Base-by-base conservation (phyloP, 2,329 filamentous ascomycete species). In the Magnaporthiopsis incrustans region DNA sequence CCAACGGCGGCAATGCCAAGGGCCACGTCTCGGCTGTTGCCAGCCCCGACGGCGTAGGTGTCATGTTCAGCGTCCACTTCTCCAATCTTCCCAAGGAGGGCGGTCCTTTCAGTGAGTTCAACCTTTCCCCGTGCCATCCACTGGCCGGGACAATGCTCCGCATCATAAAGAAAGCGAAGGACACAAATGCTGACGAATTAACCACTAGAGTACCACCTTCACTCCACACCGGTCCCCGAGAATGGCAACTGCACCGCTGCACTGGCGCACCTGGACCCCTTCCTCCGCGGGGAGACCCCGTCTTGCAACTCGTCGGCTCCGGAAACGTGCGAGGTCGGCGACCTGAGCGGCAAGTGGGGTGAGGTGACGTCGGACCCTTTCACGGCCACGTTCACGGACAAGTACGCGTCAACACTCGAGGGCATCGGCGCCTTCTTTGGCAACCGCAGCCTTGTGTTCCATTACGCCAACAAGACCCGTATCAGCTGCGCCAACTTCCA, bases 321-420 rank as follows among this genome's bases (percentile, higher is more conserved):
- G 10, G 75, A 83, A 66, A 86, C 84, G 12, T 95, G 90, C 78
- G 85, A 94, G 76, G 85, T 90, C 14, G 90, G 91, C 68, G 90
- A 94, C 73, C 79, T 92, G 64, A 84, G 85, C 69, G 90, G 90
- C 72, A 94, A 94, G 78, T 79, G 89, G 70, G 89, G 89, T 67
- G 80, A 80, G 66, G 82, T 90, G 70, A 78, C 74, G 32, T 73
- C 75, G 33, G 79, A 81, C 67, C 77, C 81, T 15, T 87, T 81
- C 71, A 71, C 73, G 33, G 75, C 73, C 64, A 77, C 75, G 61
- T 89, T 84, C 75, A 71, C 74, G 65, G 88, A 90, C 71, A 72
- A 76, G 27, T 90, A 81, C 71, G 76, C 81, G n/a, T 85, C 86
- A 4, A 81, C 85, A 38, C 70, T 76, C 58, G 71, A 78, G 18